Evolutionary conservation across 192 early-diverging fungal species (phyloP), one percentile per base, ranked within the genome.

Genomic region (Coemansia sp.): DNA sequence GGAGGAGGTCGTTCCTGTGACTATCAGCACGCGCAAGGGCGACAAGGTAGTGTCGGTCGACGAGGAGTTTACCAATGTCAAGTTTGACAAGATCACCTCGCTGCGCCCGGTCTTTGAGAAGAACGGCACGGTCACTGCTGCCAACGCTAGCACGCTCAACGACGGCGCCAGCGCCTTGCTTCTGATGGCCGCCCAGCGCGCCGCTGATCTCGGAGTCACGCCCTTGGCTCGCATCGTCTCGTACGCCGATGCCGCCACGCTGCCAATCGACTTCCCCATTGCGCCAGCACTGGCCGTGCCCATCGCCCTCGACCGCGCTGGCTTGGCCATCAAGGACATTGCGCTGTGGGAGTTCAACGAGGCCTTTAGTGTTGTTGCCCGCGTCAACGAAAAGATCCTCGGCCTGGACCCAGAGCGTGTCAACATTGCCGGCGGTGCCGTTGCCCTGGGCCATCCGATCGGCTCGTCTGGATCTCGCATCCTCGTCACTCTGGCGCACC

Each of bases 291-390:
- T 95, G 66, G 95, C 97, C 18, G 88, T 98, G 64, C 97, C 97
- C 27, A 92, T 94, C 70, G 96, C 96, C 12, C 89, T 99, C 36
- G 85, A 95, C 80, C 89, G 90, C 75, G 97, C 97, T 36, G 91
- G 91, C 38, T 71, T 96, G 36, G 79, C 85, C 73, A 73, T 92
- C 59, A 90, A 94, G 71, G 96, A 97, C 80, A 93, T 99, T 80
- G 89, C 88, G 63, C 82, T 96, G 52, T 99, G 93, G 74, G 97
- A 99, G 81, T 90, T 99, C 82, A 98, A 99, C 84, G 97, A 99
- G 85, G 97, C 97, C 0, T 99, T 99, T 78, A 91, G 91, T 71
- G 96, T 97, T 7, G 97, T 98, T 63, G 90, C 92, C 16, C 84
- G 88, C 27, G 97, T 88, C 49, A 99, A 99, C 82, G 93, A 97